Conservation (phyloP, 306 rosid species). For the Medicago arabica region DNA sequence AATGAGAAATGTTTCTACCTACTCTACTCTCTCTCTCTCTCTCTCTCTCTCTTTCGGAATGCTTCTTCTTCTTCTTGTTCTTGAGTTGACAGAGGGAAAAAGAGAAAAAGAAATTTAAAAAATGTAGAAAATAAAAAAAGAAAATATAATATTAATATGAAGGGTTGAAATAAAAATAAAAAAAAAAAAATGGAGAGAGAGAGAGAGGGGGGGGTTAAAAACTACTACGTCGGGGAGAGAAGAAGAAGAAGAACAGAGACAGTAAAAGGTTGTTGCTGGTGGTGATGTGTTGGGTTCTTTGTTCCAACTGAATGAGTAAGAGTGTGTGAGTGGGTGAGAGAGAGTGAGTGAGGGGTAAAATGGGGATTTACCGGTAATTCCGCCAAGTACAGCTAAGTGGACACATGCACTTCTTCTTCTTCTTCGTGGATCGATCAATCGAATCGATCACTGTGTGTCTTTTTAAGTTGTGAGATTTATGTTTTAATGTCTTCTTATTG, state of each 20-base stretch:
- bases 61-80: constrained; percentile 1
- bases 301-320: background rate
- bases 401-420: constrained; percentile 7
- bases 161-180: constrained; percentile 29
- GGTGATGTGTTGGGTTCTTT: background rate
- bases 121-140: constrained; percentile 28
- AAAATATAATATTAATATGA: constrained; percentile 8
- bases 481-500: background rate
- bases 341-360: background rate
- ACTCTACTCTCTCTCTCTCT: constrained; percentile 23
- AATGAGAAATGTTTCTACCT: constrained; percentile 28
- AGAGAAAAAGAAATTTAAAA: constrained; percentile 22
- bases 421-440: background rate
- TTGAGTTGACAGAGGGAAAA: constrained; percentile 54
- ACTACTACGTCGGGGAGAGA: constrained; percentile 1
- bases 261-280: background rate
- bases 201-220: constrained; percentile 30
- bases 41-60: constrained; percentile 29
- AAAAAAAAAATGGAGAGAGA: constrained; percentile 14
- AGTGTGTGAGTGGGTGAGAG: background rate
- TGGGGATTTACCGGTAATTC: background rate
- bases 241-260: background rate
- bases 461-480: background rate
- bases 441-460: background rate
- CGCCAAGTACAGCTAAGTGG: background rate